Evolutionary conservation across 257 asterid genomes (phyloP), one percentile per base, ranked within the genome.

Genomic region (Nemophila menziesii): DNA sequence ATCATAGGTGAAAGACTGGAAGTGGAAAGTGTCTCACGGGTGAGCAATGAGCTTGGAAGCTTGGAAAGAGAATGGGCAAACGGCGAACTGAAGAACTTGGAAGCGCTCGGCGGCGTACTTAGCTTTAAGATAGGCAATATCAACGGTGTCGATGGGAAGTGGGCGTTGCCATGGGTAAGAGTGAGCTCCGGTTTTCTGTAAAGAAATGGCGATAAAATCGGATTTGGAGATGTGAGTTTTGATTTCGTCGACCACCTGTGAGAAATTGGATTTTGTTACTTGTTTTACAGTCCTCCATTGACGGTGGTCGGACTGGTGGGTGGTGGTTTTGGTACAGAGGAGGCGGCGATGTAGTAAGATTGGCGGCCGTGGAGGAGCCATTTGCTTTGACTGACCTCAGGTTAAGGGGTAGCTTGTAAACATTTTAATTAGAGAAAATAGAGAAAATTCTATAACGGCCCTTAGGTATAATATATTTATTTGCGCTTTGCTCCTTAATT

Each of bases 1-100:
- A 7, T 8, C 9, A 48, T 7, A 12, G 13, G 5, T 24, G n/a
- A 42, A 33, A 12, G 40, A 20, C 13, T 16, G 42, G 18, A 21
- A 9, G 9, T 8, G 40, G 1, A 24, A 4, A 13, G 20, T 11
- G 9, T 0, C 89, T 60, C 61, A 89, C 97, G 98, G 95, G 54
- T 80, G 67, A 27, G 82, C 85, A 34, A 66, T 58, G 61, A 78
- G 68, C 62, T 76, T 78, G 48, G 94, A 78, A 26, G 56, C 85
- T 40, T 67, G 48, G 33, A 72, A 59, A 11, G 87, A 74, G 49
- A 84, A 84, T 9, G 98, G 95, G 67, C 94, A 89, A 67, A 84
- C 85, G 16, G 94, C 78, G 45, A 84, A 84, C 66, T 89, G 93
- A 55, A 89, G 67, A 48, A 84, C 62, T 69, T 80, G 94, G 66